A percentile compares a stretch with the other conserved stretches of the same genome.
These are phyloP conservation scores for Hemileccinum impolitum DNA, from an alignment of 768 basidiomycete species.

Conservation along the genomic window DNA sequence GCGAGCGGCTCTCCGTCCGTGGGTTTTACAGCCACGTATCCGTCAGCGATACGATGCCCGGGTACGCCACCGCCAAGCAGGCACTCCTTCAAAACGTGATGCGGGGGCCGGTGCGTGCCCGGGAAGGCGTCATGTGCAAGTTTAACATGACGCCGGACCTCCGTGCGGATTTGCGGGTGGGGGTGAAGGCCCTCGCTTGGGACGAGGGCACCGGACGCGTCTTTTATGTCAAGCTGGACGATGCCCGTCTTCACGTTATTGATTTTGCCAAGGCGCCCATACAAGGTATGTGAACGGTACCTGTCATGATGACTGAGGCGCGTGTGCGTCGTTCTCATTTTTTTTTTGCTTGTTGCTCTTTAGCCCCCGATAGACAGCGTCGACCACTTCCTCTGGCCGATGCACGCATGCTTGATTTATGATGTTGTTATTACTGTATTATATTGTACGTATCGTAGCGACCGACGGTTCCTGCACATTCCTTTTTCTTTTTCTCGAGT, in stretches of 20 bases:
- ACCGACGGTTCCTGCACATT: too few species aligned
- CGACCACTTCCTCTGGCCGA: conserved; percentile 29
- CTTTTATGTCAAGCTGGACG: conserved; percentile 45
- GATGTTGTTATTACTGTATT: not conserved
- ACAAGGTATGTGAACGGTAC: conserved; percentile 24
- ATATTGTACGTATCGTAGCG: not conserved
- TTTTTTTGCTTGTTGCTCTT: conserved; percentile 18
- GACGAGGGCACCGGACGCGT: conserved; percentile 64
- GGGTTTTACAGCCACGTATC: conserved; percentile 36
- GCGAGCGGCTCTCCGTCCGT: conserved; percentile 26
- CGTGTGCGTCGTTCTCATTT: conserved; percentile 17
- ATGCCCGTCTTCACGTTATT: conserved; percentile 41
- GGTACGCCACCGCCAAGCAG: conserved; percentile 17
- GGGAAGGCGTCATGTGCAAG: conserved; percentile 25
- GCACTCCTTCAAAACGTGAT: conserved; percentile 20
- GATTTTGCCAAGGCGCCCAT: conserved; percentile 44
- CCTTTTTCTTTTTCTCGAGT: not conserved
- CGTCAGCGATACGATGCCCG: conserved; percentile 32
- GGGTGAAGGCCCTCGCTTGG: conserved; percentile 54
- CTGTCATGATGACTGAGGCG: not conserved
- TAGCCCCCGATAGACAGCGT: conserved; percentile 34
- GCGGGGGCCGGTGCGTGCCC: conserved; percentile 14
- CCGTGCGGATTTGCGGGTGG: conserved; percentile 20
- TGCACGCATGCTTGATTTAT: conserved; percentile 31
- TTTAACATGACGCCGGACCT: conserved; percentile 20